Evolutionary conservation across 2,329 filamentous ascomycete species (phyloP).

Genomic region (Ascochyta viciae-villosae): DNA sequence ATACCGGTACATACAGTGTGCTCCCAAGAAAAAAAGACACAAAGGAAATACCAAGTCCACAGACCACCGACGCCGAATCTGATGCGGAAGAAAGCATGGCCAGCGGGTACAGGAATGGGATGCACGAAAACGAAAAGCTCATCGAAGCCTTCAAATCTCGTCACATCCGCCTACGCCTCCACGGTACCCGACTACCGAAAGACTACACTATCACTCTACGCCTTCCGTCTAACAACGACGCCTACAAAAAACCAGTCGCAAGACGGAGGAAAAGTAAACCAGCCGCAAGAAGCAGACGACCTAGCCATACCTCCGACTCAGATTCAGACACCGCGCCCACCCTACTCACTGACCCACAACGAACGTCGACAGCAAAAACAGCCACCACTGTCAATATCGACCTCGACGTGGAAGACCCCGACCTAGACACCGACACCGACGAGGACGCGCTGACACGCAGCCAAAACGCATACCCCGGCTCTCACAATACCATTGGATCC

Average conservation of each 20-base stretch:
- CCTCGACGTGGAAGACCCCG: background rate
- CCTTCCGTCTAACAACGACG: constrained; percentile 46
- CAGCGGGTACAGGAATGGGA: background rate
- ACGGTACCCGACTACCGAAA: constrained; percentile 48
- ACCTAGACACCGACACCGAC: constrained; percentile 53
- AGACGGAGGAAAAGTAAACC: constrained; percentile 20
- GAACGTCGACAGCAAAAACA: no score
- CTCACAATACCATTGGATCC: constrained; percentile 69
- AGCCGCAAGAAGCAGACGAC: background rate
- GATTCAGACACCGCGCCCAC: background rate
- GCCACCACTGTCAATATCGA: no score
- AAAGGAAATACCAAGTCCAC: constrained; percentile 30
- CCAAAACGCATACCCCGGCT: constrained; percentile 71
- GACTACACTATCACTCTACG: constrained; percentile 52
- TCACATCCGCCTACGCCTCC: constrained; percentile 52
- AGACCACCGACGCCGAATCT: constrained; percentile 38
- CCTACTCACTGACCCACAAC: no score
- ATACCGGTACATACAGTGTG: constrained; percentile 54
- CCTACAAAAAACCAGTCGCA: constrained; percentile 27
- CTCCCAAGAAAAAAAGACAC: constrained; percentile 30
- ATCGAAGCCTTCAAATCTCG: constrained; percentile 47
- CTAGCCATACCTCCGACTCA: background rate
- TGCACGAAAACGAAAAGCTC: constrained; percentile 47
- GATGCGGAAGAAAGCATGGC: background rate
- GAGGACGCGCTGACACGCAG: constrained; percentile 54